A percentile compares a stretch with the other conserved stretches of the same genome.
These are phyloP conservation scores for Fusarium duplospermum DNA, from an alignment of 2,329 filamentous ascomycete genomes.

Conservation along the genomic window DNA sequence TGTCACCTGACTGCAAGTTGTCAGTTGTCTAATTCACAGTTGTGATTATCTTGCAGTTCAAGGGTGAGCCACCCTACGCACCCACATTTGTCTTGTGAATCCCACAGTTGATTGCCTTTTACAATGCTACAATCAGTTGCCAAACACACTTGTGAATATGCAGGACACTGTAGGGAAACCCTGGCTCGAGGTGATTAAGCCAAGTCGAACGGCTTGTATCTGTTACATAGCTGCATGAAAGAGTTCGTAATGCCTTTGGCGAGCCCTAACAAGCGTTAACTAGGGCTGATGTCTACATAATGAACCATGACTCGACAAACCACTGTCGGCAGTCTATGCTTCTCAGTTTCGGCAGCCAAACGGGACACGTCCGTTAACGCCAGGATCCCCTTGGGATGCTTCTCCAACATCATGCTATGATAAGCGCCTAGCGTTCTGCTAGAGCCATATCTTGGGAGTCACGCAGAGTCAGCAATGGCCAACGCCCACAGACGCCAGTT, in stretches of 20 bases:
- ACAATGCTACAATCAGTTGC: constrained; percentile 6
- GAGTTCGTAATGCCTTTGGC: constrained; percentile 9
- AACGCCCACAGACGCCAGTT: constrained; percentile 22
- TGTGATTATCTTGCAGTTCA: background rate
- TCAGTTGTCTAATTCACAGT: background rate
- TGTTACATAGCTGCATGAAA: constrained; percentile 17
- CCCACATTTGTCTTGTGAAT: background rate
- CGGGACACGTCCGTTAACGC: constrained; percentile 15
- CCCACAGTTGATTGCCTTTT: constrained; percentile 9
- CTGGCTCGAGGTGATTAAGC: constrained; percentile 14
- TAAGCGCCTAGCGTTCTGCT: constrained; percentile 21
- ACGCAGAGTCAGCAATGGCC: constrained; percentile 15
- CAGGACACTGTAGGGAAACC: constrained; percentile 13
- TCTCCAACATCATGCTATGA: constrained; percentile 38
- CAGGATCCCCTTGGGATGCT: constrained; percentile 25
- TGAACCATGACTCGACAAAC: constrained; percentile 27
- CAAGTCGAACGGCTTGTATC: constrained; percentile 7
- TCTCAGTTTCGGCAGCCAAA: constrained; percentile 26
- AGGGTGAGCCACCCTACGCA: constrained; percentile 24
- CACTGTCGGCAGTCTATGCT: constrained; percentile 28
- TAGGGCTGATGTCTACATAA: constrained; percentile 15
- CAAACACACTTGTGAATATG: background rate
- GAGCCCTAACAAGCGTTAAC: constrained; percentile 16
- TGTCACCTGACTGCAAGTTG: background rate
- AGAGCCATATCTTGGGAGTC: background rate